These are phyloP conservation scores for Flaveria robusta DNA, from an alignment of 129 eudicot genomes.

Conservation along the genomic window DNA sequence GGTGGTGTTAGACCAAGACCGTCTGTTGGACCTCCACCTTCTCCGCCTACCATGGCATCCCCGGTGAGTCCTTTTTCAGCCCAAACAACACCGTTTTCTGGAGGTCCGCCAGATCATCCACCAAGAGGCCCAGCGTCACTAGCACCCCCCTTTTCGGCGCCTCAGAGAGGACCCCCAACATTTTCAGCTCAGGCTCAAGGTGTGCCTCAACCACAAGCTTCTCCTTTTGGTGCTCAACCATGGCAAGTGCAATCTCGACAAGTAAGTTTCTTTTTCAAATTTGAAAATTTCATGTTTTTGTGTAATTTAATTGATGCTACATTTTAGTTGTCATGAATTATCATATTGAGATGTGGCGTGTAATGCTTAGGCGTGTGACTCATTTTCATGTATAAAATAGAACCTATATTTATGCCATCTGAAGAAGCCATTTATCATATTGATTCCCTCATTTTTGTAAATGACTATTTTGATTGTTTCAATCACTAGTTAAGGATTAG, in stretches of 20 bases:
- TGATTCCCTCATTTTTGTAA: not conserved
- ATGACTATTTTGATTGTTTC: not conserved
- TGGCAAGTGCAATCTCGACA: constrained; percentile 76
- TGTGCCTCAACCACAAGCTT: constrained; percentile 47
- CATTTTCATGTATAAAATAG: constrained; percentile 13
- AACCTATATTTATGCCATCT: not conserved
- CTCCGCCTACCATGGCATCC: constrained; percentile 47
- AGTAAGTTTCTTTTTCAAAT: constrained; percentile 35
- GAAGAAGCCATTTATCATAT: not conserved
- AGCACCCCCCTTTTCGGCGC: constrained; percentile 57
- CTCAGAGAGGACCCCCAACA: constrained; percentile 49
- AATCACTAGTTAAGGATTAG: not conserved
- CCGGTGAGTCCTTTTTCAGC: constrained; percentile 44
- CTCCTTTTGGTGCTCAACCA: constrained; percentile 80
- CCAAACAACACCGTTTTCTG: constrained; percentile 51
- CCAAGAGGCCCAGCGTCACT: constrained; percentile 47
- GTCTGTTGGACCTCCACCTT: constrained; percentile 44
- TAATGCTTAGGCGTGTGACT: constrained; percentile 5
- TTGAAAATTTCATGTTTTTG: not conserved
- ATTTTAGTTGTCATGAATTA: not conserved
- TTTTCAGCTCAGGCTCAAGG: constrained; percentile 60
- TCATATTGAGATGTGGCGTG: not conserved
- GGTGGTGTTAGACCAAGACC: constrained; percentile 54
- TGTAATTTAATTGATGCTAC: not conserved
- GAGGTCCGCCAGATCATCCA: constrained; percentile 49